phyloP scores from a whole-genome alignment of 208 protist species.

The Leishmania aethiopica region DNA sequence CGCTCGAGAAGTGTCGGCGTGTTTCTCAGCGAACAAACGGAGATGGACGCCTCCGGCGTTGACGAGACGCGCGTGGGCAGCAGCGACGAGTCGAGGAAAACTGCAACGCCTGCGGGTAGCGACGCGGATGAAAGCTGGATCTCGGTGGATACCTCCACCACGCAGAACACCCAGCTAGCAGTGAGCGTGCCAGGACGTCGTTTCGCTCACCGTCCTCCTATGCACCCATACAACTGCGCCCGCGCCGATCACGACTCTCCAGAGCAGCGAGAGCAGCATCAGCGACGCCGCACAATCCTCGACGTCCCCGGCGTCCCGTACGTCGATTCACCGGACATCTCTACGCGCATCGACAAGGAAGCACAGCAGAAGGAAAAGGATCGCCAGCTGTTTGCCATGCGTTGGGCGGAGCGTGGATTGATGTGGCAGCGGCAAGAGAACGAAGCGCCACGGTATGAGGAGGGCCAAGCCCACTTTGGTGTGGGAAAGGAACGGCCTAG shows the following conservation, averaged over 20 bases:
- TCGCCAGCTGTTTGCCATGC: slow-evolving; percentile 18
- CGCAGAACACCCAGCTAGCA: background rate
- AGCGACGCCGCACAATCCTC: slow-evolving; percentile 22
- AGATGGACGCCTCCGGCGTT: background rate
- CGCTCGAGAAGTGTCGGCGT: background rate
- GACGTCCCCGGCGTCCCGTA: slow-evolving; percentile 31
- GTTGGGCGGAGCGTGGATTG: slow-evolving; percentile 37
- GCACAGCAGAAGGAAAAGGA: slow-evolving; percentile 19
- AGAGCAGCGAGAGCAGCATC: slow-evolving; percentile 4
- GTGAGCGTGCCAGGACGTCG: background rate
- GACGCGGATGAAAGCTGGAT: background rate
- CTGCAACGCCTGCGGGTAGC: background rate
- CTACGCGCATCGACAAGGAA: slow-evolving; percentile 17
- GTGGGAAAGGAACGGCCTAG: background rate
- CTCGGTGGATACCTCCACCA: background rate
- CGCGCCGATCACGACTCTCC: background rate
- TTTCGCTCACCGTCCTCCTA: slow-evolving; percentile 9
- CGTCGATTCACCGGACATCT: slow-evolving; percentile 33
- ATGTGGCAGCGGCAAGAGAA: slow-evolving; percentile 32
- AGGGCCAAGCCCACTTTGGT: background rate
- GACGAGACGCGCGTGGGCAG: background rate
- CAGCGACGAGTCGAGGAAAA: background rate
- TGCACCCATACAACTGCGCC: background rate
- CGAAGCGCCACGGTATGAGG: slow-evolving; percentile 27
- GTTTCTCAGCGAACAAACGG: background rate